Evolutionary conservation across 176 grass and related monocot genomes (phyloP).

Genomic region (Olyra latifolia): DNA sequence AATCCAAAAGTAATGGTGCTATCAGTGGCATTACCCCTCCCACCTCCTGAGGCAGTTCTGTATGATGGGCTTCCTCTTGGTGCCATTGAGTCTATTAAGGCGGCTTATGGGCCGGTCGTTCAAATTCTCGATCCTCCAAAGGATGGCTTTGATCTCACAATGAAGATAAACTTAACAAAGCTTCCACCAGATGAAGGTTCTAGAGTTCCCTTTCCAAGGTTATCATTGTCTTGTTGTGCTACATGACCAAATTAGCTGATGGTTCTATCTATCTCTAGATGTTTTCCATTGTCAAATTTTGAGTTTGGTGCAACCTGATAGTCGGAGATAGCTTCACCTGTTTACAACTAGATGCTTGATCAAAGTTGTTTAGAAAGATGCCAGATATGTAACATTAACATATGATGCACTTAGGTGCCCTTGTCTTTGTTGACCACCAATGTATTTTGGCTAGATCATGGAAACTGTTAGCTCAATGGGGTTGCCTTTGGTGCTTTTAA

Average conservation of each 20-base stretch:
- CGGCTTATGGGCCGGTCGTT: constrained; percentile 74
- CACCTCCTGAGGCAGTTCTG: constrained; percentile 80
- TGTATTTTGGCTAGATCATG: constrained; percentile 19
- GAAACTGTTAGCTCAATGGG: neutral
- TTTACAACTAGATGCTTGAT: constrained; percentile 16
- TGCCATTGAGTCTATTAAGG: constrained; percentile 89
- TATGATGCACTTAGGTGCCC: neutral
- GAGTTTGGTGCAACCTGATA: neutral
- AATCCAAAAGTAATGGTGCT: constrained; percentile 85
- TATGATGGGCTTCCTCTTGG: constrained; percentile 88
- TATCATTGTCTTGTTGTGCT: constrained; percentile 74
- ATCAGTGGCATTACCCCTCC: constrained; percentile 73
- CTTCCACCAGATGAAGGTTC: constrained; percentile 96
- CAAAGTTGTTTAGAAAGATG: neutral
- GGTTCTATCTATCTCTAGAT: constrained; percentile 22
- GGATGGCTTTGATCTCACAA: constrained; percentile 92
- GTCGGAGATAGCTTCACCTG: constrained; percentile 11
- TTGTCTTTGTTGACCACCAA: neutral
- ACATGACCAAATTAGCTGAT: constrained; percentile 35
- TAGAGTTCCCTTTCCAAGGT: constrained; percentile 93
- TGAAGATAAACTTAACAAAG: constrained; percentile 97
- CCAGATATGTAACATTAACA: constrained; percentile 8
- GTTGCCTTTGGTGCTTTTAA: neutral
- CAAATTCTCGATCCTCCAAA: constrained; percentile 98
- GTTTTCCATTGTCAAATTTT: neutral